phyloP scores from a whole-genome alignment of 2,329 filamentous ascomycete species.

The Claviceps spartinae region DNA sequence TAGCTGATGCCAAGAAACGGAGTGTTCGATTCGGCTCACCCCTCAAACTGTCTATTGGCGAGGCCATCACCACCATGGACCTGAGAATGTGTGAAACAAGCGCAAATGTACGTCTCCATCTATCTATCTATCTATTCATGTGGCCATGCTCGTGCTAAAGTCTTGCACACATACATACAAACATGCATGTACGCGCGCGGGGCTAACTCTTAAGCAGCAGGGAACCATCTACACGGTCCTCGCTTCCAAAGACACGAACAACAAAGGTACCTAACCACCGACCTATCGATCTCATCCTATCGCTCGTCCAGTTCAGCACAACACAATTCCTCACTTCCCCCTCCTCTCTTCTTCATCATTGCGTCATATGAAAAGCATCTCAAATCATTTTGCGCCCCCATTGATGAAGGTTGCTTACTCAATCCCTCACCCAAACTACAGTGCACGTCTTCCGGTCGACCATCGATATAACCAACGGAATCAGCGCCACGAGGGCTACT shows the following conservation, averaged over 20 bases:
- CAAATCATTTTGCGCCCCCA: background rate
- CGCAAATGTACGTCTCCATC: slow-evolving; percentile 18
- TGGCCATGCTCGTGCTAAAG: background rate
- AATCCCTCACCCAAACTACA: slow-evolving; percentile 13
- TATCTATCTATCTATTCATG: no score
- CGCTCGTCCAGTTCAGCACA: background rate
- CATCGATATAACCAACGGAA: slow-evolving; percentile 42
- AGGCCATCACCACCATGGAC: slow-evolving; percentile 38
- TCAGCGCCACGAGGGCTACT: slow-evolving; percentile 33
- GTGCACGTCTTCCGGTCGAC: slow-evolving; percentile 44
- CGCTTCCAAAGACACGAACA: slow-evolving; percentile 22
- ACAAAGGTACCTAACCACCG: slow-evolving; percentile 19
- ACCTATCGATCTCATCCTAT: background rate
- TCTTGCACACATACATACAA: background rate
- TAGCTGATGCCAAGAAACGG: slow-evolving; percentile 55
- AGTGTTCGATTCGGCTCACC: slow-evolving; percentile 53
- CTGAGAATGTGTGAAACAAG: slow-evolving; percentile 36
- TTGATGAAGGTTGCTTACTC: background rate
- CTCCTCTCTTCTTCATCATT: background rate
- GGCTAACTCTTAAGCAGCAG: slow-evolving; percentile 14
- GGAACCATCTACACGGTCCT: slow-evolving; percentile 28
- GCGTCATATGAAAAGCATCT: background rate
- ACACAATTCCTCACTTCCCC: background rate
- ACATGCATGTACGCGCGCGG: background rate
- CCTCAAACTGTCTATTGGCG: slow-evolving; percentile 29